Evolutionary conservation across 1,284 basidiomycete species (phyloP), one percentile per base, ranked within the genome.

Genomic region (Sanghuangporus weigelae): DNA sequence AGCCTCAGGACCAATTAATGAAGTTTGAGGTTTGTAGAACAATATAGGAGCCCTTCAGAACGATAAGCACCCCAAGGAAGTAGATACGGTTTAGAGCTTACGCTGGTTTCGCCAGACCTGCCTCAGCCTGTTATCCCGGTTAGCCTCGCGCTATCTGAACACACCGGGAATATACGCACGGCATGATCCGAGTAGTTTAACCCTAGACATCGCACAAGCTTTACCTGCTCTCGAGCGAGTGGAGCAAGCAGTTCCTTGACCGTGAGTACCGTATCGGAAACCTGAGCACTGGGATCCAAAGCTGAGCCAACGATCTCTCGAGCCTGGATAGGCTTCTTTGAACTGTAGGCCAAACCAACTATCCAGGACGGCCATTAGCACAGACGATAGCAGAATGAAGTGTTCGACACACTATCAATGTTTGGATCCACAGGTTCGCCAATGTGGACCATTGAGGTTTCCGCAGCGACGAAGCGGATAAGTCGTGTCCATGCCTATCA

Each of bases 141-240:
- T 23, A 38, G 8, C 14, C 42, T 31, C 8, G 0, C 6, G 5
- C 8, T 35, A 16, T 14, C n/a, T 51, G 14, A 8, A 14, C 26
- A 14, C 10, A 11, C 8, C 1, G n/a, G 31, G 21, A n/a, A 53
- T 36, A 40, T 19, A 78, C 85, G 50, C 69, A 90, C 88, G 4
- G 90, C 90, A 74, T 92, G 89, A 63, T 91, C 88, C 21, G 81
- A 81, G 70, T 93, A 94, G 73, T 94, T 93, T 46, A 93, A 76
- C 0, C 92, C 92, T 14, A 94, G 76, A 71, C 90, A 92, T 12
- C 92, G 82, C 55, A 93, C 90, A 3, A 87, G 74, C 63, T 82
- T 83, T 67, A 90, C 77, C 70, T 90, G 78, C 66, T 87, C 80
- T 62, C 82, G 77, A 2, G 85, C 79, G 36, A 94, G 79, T 5